A percentile compares a stretch with the other conserved stretches of the same genome.
phyloP scores from a whole-genome alignment of 179 eudicot genomes.

The Amaranthus tricolor region DNA sequence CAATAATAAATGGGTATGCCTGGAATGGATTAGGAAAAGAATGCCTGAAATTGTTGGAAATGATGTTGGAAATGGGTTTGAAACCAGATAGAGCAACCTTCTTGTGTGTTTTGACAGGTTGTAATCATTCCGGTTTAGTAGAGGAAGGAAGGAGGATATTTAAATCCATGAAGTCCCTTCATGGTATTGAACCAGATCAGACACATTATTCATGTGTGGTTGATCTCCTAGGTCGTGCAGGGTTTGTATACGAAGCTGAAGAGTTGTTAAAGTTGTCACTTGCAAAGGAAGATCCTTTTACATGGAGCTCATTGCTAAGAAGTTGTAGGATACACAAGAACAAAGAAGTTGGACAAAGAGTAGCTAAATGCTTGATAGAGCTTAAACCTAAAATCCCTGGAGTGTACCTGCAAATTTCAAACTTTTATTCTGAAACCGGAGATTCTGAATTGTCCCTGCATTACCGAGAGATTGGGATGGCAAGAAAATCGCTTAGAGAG shows the following conservation, averaged over 20 bases:
- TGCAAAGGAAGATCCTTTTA: constrained; percentile 31
- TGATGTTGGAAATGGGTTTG: constrained; percentile 51
- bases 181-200: constrained; percentile 51
- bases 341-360: constrained; percentile 47
- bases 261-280: constrained; percentile 44
- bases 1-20: constrained; percentile 64
- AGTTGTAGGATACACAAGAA: constrained; percentile 63
- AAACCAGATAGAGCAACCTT: constrained; percentile 66
- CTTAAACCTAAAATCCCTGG: constrained; percentile 49
- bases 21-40: constrained; percentile 59
- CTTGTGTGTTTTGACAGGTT: constrained; percentile 59
- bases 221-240: constrained; percentile 68
- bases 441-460: constrained; percentile 42
- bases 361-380: constrained; percentile 42
- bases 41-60: constrained; percentile 43
- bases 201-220: constrained; percentile 70
- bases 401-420: constrained; percentile 51
- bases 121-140: constrained; percentile 61
- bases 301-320: constrained; percentile 68
- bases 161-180: constrained; percentile 42
- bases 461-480: constrained; percentile 44
- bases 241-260: constrained; percentile 68
- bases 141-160: constrained; percentile 55
- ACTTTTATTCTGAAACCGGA: constrained; percentile 53
- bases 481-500: constrained; percentile 43